Evolutionary conservation across 495 filamentous ascomycete species (phyloP), one percentile per base, ranked within the genome.

Genomic region (Daldinia decipiens): DNA sequence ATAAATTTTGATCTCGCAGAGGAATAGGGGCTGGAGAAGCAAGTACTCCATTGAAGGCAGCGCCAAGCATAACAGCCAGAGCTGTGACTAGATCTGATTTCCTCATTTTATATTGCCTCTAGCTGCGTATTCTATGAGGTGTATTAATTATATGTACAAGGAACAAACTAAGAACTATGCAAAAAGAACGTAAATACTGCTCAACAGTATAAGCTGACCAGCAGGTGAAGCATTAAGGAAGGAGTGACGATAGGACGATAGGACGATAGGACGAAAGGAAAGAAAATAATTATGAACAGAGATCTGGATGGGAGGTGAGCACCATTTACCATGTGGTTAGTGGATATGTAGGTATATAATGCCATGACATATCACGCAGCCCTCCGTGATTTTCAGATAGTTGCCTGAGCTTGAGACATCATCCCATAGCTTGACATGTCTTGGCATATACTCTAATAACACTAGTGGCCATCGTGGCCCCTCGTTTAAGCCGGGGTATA

Each of bases 171-270:
- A 32, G 32, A 55, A 19, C 32, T 66, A 39, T 21, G 3, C 31
- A 45, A 59, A 72, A 69, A 65, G 70, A 73, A 61, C 27, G 67
- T 55, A 66, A 54, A 59, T 55, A 75, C 74, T 72, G 72, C 62
- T 71, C 74, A 75, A 66, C 72, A 77, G 74, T 75, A 39, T 8
- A 54, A 60, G 59, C 72, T 72, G 74, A 72, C 74, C 74, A 60
- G 74, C 74, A 72, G 71, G 59, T 65, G 39, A 55, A 62, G 51
- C 24, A 70, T 31, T 26, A 72, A 64, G 24, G 63, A 72, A 64
- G 24, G 63, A 74, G 54, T 56, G 72, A 63, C 65, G 56, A 52
- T 56, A 67, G 15, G 31, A 15, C 15, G 39, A 56, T n/a, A n/a
- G n/a, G 72, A 63, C 65, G 56, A 52, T 56, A 67, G 15, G 31